phyloP scores from a whole-genome alignment of 1,284 basidiomycete genomes.

The Pseudozyma thailandica region DNA sequence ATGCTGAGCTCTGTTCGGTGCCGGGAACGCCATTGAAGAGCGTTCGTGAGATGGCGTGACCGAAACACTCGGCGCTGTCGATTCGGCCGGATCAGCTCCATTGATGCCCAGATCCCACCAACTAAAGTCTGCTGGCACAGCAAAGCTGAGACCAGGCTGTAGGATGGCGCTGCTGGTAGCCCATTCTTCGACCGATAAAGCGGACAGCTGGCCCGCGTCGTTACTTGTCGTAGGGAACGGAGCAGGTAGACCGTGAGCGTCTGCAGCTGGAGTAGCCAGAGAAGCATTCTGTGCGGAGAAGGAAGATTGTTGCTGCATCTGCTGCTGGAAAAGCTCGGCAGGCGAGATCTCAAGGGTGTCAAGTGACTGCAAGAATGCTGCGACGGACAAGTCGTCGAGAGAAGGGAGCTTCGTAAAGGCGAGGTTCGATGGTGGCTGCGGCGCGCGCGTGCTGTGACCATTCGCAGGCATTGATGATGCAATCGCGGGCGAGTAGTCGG shows the following conservation, averaged over 20 bases:
- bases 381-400: constrained; percentile 59
- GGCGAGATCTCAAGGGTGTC: constrained; percentile 65
- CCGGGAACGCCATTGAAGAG: constrained; percentile 9
- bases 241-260: constrained; percentile 2
- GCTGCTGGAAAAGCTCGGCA: constrained; percentile 49
- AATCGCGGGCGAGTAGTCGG: constrained; percentile 6
- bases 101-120: constrained; percentile 64
- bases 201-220: constrained; percentile 7
- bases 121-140: constrained; percentile 64
- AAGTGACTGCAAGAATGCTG: constrained; percentile 64
- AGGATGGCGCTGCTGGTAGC: constrained; percentile 51
- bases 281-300: constrained; percentile 19
- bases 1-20: not conserved
- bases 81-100: constrained; percentile 16
- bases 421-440: not conserved
- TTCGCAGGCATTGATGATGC: not conserved
- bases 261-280: not conserved
- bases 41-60: constrained; percentile 22
- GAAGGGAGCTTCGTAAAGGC: constrained; percentile 30
- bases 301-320: constrained; percentile 27
- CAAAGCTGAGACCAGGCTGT: constrained; percentile 58
- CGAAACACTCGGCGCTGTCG: constrained; percentile 15
- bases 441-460: not conserved
- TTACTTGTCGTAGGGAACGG: constrained; percentile 1
- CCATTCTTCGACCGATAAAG: constrained; percentile 34